These are phyloP conservation scores for Annona cherimola DNA, from an alignment of 164 flowering plant species.

Conservation along the genomic window DNA sequence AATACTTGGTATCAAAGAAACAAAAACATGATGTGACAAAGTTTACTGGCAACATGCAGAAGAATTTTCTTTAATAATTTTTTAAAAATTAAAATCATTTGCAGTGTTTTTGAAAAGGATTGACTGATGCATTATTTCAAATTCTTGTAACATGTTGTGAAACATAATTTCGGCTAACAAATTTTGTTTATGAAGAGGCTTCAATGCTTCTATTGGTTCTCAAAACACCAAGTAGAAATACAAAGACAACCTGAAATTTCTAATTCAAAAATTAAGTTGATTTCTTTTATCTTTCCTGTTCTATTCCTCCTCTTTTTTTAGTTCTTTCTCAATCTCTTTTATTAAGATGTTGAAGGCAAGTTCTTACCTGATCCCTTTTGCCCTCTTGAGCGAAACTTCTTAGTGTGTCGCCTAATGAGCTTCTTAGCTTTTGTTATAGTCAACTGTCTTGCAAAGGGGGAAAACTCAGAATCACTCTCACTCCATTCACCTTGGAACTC, in stretches of 20 bases:
- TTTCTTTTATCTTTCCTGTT: neutral
- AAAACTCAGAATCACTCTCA: slow-evolving; percentile 84
- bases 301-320: neutral
- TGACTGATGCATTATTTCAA: too few relatives aligned
- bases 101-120: too few relatives aligned
- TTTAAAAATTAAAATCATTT: too few relatives aligned
- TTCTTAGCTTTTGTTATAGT: slow-evolving; percentile 88
- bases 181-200: neutral
- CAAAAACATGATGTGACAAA: neutral
- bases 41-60: neutral
- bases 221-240: neutral
- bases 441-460: slow-evolving; percentile 89
- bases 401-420: slow-evolving; percentile 88
- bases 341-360: neutral
- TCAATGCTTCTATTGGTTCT: neutral
- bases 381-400: slow-evolving; percentile 78
- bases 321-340: too few relatives aligned
- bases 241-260: neutral
- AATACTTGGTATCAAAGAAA: too few relatives aligned
- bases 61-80: too few relatives aligned
- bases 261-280: neutral
- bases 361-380: slow-evolving; percentile 60
- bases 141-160: too few relatives aligned
- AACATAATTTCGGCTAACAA: too few relatives aligned
- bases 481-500: slow-evolving; percentile 92